Base-by-base conservation (phyloP, 2,329 filamentous ascomycete genomes). In the Madurella mycetomatis region DNA sequence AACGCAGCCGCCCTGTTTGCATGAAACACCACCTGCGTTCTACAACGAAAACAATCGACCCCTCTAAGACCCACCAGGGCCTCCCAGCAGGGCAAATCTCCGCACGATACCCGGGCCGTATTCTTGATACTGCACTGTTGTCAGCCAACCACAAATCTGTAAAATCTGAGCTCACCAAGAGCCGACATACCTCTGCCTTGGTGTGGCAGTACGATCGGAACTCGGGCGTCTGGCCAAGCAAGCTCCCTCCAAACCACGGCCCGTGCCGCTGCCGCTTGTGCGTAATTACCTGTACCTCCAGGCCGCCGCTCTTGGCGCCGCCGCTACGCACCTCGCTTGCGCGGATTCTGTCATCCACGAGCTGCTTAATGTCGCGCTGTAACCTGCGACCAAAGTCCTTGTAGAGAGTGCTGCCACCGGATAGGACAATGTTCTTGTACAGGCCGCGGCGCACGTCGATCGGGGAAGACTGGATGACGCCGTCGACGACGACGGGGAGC, bases 381-480 rank as follows among this genome's bases (percentile, higher is more conserved):
- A 99, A 80, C 69, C 94, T 85, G 62, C 94, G 85, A 25, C 94
- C 94, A 73, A 99, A 99, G 74, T 99, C 92, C 75, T 97, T 96
- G 83, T 97, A 99, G 58, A 99, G 78, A 18, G 94, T 99, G 64
- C 92, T 96, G 65, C 94, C 94, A 69, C 94, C 94, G 3, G 92
- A 97, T 39, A 99, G 80, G 37, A 99, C 94, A 74, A 99, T 99
- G 76, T 99, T 99, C 84, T 99, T 99, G 83, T 99, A 99, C 39
- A 99, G 81, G 41, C 94, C 94, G 74, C 94, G 85, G 67, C 94
- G 88, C 44, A 99, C 95, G 69, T 99, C 94, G 65, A 99, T 99
- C 41, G 94, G 94, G 34, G 92, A 96, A 53, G 91, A 92, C 74
- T 99, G 94, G 65, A 99, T 99, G 60, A 97, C 94, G 53, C 87